Conservation (phyloP, 2,329 filamentous ascomycete species). For the Curvularia hawaiiensis region DNA sequence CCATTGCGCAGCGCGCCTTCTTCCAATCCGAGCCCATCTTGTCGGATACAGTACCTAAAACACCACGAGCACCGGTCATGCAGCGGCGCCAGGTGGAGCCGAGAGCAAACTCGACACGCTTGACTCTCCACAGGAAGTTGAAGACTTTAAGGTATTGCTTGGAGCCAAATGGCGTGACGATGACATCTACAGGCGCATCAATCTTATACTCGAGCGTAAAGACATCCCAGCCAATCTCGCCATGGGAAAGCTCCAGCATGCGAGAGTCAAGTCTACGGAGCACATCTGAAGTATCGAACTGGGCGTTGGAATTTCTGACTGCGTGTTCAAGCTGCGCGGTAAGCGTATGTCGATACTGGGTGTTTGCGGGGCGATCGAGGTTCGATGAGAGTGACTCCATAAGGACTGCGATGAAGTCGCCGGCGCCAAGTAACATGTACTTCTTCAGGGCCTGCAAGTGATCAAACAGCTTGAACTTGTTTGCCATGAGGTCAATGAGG, state of each 20-base stretch:
- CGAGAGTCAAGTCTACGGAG: constrained; percentile 91
- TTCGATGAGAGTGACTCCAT: constrained; percentile 97
- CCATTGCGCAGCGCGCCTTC: constrained; percentile 81
- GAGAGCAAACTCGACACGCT: constrained; percentile 94
- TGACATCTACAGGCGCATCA: constrained; percentile 93
- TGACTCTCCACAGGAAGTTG: constrained; percentile 98
- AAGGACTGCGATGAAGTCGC: constrained; percentile 93
- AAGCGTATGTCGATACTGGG: constrained; percentile 93
- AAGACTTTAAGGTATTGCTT: constrained; percentile 98
- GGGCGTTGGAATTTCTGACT: constrained; percentile 94
- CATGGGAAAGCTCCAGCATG: constrained; percentile 95
- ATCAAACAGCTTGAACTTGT: constrained; percentile 93
- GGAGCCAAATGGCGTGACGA: constrained; percentile 93
- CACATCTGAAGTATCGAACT: constrained; percentile 92
- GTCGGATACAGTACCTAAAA: constrained; percentile 77
- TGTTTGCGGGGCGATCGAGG: constrained; percentile 92
- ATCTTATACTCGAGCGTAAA: constrained; percentile 99
- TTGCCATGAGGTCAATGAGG: constrained; percentile 89
- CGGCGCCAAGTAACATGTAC: constrained; percentile 91
- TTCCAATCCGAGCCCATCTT: constrained; percentile 85
- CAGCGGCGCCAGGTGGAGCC: constrained; percentile 90
- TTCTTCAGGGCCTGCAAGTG: constrained; percentile 91
- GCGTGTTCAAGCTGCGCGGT: constrained; percentile 98
- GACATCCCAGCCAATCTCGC: constrained; percentile 98
- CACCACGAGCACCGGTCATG: constrained; percentile 93